Conservation (phyloP, 1,284 basidiomycete species). For the Leucoagaricus sp. region DNA sequence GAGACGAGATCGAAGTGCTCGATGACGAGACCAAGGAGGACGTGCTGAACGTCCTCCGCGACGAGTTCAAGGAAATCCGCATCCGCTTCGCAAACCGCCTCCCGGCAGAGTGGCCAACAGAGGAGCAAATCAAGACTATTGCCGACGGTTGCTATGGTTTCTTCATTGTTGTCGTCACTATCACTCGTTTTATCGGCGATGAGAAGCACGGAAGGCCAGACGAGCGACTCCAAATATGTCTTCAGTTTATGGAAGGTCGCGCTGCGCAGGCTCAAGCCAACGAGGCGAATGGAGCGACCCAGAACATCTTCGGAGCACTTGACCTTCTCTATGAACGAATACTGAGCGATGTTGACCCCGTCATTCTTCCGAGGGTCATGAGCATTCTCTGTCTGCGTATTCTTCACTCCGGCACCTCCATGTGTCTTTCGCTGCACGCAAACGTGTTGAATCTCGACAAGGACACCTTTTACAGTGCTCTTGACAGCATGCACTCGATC, state of each 20-base stretch:
- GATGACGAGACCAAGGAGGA: too few species aligned
- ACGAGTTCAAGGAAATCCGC: too few species aligned
- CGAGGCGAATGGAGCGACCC: neutral
- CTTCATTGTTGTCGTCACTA: neutral
- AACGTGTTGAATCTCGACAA: neutral
- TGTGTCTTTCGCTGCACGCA: neutral
- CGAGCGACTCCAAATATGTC: neutral
- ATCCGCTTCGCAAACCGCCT: too few species aligned
- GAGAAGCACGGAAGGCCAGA: neutral
- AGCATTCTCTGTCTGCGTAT: neutral
- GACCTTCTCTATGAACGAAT: neutral
- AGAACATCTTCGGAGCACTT: neutral
- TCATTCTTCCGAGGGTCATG: neutral
- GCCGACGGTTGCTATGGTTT: neutral
- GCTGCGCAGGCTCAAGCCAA: too few species aligned
- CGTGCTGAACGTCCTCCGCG: too few species aligned
- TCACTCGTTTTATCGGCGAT: neutral
- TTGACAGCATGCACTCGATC: neutral
- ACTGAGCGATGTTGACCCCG: neutral
- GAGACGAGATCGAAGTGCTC: neutral
- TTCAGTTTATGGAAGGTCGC: neutral
- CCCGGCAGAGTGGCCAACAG: too few species aligned
- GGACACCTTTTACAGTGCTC: neutral
- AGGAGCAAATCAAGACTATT: neutral
- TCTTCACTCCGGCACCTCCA: neutral